Percentiles rank a stretch among this genome's conserved stretches.
Conservation (phyloP, 768 basidiomycete genomes). For the Tylopilus sp. region DNA sequence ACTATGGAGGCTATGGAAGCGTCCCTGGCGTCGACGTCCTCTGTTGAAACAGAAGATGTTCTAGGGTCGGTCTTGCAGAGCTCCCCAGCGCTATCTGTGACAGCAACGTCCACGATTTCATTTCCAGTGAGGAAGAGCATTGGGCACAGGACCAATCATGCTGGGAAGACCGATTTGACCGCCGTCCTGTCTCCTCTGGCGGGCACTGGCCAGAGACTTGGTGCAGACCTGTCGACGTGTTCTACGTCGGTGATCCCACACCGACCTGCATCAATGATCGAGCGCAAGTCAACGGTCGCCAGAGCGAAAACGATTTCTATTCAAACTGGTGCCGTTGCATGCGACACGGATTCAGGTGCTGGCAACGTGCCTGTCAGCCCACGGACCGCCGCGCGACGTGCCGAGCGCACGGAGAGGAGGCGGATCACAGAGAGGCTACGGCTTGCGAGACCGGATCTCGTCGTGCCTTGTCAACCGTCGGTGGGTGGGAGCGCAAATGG, state of each 20-base stretch:
- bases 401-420: slow-evolving; percentile 18
- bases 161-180: slow-evolving; percentile 6
- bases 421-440: slow-evolving; percentile 40
- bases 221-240: background rate
- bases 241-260: slow-evolving; percentile 4
- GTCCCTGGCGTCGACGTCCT: background rate
- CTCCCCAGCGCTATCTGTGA: background rate
- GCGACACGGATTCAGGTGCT: background rate
- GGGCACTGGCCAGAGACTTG: background rate
- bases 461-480: slow-evolving; percentile 27
- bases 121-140: slow-evolving; percentile 21
- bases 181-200: background rate
- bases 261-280: background rate
- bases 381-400: slow-evolving; percentile 18
- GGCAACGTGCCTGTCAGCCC: slow-evolving; percentile 6
- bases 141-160: background rate
- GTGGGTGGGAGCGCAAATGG: slow-evolving; percentile 13
- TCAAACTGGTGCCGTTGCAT: background rate
- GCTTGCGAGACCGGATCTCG: slow-evolving; percentile 41
- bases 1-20: background rate
- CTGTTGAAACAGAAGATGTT: background rate
- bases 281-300: background rate
- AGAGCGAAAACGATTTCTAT: background rate
- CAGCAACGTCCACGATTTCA: slow-evolving; percentile 9
- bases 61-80: background rate